Evolutionary conservation across 192 early-diverging fungal genomes (phyloP).

Genomic region (Mortierella antarctica): DNA sequence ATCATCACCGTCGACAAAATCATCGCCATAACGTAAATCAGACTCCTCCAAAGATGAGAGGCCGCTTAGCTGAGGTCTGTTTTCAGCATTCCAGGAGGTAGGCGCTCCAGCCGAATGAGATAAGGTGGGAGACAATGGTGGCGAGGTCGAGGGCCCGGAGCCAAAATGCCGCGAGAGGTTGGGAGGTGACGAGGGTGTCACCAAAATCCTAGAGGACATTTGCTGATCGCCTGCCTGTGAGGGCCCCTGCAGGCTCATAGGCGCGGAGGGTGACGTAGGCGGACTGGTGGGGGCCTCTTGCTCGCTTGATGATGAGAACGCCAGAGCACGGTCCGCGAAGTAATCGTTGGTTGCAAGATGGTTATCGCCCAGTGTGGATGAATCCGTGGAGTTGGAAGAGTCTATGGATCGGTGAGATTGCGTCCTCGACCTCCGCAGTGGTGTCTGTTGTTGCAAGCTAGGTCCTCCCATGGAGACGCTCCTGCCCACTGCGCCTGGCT

Average conservation of each 20-base stretch:
- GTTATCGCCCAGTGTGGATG: constrained; percentile 11
- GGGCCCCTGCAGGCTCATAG: constrained; percentile 1
- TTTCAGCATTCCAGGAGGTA: constrained; percentile 20
- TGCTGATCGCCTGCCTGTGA: neutral
- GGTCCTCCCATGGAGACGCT: neutral
- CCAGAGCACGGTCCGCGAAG: neutral
- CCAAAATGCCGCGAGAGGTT: constrained; percentile 23
- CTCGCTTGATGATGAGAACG: constrained; percentile 1
- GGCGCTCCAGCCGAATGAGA: constrained; percentile 22
- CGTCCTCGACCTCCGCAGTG: constrained; percentile 3
- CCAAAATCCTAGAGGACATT: constrained; percentile 9
- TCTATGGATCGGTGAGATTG: constrained; percentile 11
- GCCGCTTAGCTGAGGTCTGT: constrained; percentile 5
- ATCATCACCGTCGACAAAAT: constrained; percentile 1
- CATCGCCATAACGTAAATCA: constrained; percentile 7
- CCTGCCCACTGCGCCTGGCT: neutral
- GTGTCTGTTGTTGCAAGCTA: neutral
- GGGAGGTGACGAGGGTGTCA: constrained; percentile 33
- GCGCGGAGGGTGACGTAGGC: neutral
- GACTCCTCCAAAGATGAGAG: constrained; percentile 21
- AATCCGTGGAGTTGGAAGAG: constrained; percentile 12
- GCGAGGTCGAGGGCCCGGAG: constrained; percentile 12
- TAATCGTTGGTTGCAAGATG: neutral
- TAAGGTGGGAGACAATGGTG: constrained; percentile 28
- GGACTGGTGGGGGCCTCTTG: neutral